Evolutionary conservation across 495 filamentous ascomycete genomes (phyloP), one percentile per base, ranked within the genome.

Genomic region (Penicillium paradoxum): DNA sequence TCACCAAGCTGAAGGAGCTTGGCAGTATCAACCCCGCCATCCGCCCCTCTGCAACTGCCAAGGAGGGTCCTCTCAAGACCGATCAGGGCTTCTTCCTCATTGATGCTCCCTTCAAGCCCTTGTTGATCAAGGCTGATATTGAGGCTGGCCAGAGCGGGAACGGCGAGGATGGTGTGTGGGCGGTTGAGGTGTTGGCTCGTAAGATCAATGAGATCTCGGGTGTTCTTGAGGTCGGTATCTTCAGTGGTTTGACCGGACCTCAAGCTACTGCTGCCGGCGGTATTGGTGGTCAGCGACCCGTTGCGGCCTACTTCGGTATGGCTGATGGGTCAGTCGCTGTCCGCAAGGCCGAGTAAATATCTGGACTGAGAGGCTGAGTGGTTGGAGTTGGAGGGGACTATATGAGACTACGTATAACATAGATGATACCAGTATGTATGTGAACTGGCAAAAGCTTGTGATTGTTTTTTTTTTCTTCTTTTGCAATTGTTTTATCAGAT

Each of bases 281-380:
- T 45, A 71, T 75, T 39, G 87, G 90, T 29, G 93, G 90, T 2
- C 89, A 96, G 74, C 92, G 90, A 68, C 93, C 93, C 3, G 80
- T 96, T 19, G 89, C 90, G 36, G 91, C 89, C 27, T 98, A 97
- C 71, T 97, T 97, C 69, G 93, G 93, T 14, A 89, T 90, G 86
- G 81, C 86, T 47, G 83, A 92, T 66, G 90, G 90, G 13, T 74
- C 76, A 22, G 84, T 88, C 42, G 72, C 79, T 18, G 73, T 79
- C 17, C 68, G 79, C 51, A 70, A 67, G 45, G 76, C 76, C 10
- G 58, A 43, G 37, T 53, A 43, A 42, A 49, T 56, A 45, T 45
- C 22, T 50, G 51, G 25, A n/a, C 8, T 29, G 13, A 14, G 24
- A 38, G 19, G 27, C 1, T 22, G 29, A 42, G 30, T 19, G 11